phyloP scores from a whole-genome alignment of 305 asterid species.

The Euphrasia arctica region DNA sequence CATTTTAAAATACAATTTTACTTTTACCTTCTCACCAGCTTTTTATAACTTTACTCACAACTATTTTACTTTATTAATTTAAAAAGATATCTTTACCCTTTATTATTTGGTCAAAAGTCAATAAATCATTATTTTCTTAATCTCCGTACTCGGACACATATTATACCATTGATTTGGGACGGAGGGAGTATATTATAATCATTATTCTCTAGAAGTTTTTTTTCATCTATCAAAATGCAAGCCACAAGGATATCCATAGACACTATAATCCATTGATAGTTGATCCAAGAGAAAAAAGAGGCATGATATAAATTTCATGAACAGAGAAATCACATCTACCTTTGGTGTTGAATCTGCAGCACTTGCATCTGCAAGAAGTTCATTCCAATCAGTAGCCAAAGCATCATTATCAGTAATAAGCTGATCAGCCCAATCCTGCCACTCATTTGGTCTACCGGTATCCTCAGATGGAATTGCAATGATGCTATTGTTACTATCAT shows the following conservation, averaged over 20 bases:
- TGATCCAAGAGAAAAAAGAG: background rate
- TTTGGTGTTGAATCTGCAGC: slow-evolving; percentile 46
- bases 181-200: background rate
- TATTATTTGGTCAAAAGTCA: too few relatives aligned
- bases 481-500: slow-evolving; percentile 35
- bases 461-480: slow-evolving; percentile 48
- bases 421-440: slow-evolving; percentile 94
- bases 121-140: too few relatives aligned
- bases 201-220: background rate
- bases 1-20: too few relatives aligned
- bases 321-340: slow-evolving; percentile 36
- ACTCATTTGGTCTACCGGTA: slow-evolving; percentile 49
- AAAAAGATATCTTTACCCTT: too few relatives aligned
- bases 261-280: background rate
- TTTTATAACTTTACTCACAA: too few relatives aligned
- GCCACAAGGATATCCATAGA: background rate
- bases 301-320: background rate
- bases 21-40: too few relatives aligned
- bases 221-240: background rate
- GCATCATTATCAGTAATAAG: slow-evolving; percentile 67
- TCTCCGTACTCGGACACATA: too few relatives aligned
- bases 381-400: slow-evolving; percentile 64
- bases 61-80: too few relatives aligned
- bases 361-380: slow-evolving; percentile 56
- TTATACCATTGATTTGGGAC: too few relatives aligned